Conservation (phyloP, 2,329 filamentous ascomycete species). For the Monilinia aucupariae region DNA sequence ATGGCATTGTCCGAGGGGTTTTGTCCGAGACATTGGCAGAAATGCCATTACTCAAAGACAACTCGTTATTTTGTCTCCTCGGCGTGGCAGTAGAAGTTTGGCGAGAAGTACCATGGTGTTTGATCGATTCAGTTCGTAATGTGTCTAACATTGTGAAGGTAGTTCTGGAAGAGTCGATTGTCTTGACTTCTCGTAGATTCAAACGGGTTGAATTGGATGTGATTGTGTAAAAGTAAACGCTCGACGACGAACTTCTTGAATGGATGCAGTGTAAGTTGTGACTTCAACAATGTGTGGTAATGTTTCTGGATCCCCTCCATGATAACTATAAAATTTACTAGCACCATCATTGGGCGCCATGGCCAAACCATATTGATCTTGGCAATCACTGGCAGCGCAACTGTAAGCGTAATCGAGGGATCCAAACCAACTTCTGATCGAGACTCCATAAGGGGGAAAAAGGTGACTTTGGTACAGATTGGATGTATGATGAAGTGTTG, state of each 20-base stretch:
- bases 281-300: not conserved
- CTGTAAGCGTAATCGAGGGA: not conserved
- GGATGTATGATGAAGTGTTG: not conserved
- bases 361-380: not conserved
- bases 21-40: not conserved
- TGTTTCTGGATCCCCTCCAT: not conserved
- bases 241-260: not conserved
- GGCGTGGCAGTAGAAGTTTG: not conserved
- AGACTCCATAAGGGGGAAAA: not conserved
- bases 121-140: not conserved
- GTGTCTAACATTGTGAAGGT: conserved; percentile 5
- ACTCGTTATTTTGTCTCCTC: not conserved
- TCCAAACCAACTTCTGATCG: not conserved
- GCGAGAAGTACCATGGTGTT: not conserved
- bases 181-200: not conserved
- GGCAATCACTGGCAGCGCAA: not conserved
- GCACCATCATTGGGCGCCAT: not conserved
- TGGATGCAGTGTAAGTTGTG: not conserved
- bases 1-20: conserved; percentile 11
- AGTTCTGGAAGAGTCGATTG: not conserved
- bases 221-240: not conserved
- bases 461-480: not conserved
- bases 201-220: not conserved
- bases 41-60: not conserved
- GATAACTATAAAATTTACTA: not conserved